Evolutionary conservation across 2,329 filamentous ascomycete genomes (phyloP).

Genomic region (Botrytis aclada): DNA sequence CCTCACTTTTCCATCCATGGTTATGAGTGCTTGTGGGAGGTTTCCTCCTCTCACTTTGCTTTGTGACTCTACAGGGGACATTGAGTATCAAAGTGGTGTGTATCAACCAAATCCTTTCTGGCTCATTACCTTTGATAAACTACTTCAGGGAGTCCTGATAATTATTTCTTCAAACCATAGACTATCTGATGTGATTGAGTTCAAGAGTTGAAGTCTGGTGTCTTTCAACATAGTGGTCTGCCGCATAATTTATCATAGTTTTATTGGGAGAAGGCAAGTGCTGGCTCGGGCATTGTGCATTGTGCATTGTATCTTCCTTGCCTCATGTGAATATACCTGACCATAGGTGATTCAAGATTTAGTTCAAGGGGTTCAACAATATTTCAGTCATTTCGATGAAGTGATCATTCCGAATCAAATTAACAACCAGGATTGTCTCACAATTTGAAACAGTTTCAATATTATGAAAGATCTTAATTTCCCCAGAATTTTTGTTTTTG

Average conservation of each 20-base stretch:
- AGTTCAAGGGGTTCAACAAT: not conserved
- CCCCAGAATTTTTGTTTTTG: not conserved
- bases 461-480: not conserved
- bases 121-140: not conserved
- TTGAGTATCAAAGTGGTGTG: not conserved
- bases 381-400: not conserved
- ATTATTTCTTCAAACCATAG: not conserved
- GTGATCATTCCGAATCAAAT: not conserved
- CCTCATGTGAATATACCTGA: not conserved
- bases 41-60: not conserved
- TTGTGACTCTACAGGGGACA: not conserved
- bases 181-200: not conserved
- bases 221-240: not conserved
- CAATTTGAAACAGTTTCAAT: not conserved
- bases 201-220: not conserved
- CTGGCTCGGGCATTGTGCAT: not conserved
- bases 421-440: not conserved
- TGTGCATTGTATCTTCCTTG: not conserved
- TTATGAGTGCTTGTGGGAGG: not conserved
- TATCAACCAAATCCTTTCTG: not conserved
- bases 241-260: not conserved
- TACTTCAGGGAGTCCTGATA: not conserved
- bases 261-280: not conserved
- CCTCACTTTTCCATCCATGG: not conserved
- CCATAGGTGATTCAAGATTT: not conserved